Conservation (phyloP, 345 rosid genomes). For the Nasturtium officinale region DNA sequence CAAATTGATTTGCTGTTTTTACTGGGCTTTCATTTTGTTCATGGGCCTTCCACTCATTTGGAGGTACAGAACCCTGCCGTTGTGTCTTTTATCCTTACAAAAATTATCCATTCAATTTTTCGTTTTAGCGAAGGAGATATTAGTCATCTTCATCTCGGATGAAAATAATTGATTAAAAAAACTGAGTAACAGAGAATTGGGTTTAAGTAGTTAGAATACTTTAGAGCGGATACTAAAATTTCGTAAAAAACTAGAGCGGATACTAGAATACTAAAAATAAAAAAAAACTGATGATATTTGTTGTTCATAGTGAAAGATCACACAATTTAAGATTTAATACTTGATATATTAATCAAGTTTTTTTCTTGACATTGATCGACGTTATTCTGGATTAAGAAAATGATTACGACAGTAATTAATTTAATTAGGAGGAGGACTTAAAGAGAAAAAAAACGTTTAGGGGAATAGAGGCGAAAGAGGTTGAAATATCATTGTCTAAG, state of each 20-base stretch:
- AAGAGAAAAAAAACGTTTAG: slow-evolving; percentile 48
- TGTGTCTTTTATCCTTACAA: no score
- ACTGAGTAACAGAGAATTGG: no score
- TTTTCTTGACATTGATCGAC: slow-evolving; percentile 16
- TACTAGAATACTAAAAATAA: no score
- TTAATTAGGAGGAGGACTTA: slow-evolving; percentile 38
- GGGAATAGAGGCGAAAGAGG: slow-evolving; percentile 69
- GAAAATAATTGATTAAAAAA: no score
- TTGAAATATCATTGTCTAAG: slow-evolving; percentile 29
- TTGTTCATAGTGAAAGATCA: not conserved
- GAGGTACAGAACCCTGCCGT: not conserved
- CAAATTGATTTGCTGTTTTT: not conserved
- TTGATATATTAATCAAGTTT: not conserved
- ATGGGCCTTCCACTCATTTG: not conserved
- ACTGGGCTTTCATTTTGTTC: slow-evolving; percentile 7
- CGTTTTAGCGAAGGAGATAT: not conserved
- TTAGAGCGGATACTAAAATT: no score
- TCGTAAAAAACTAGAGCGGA: no score
- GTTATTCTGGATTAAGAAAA: slow-evolving; percentile 15
- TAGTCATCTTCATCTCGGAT: not conserved
- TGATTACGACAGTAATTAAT: not conserved
- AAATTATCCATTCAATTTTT: no score
- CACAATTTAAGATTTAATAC: not conserved
- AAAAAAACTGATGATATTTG: not conserved
- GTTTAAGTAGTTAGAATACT: no score